Base-by-base conservation (phyloP, 176 grass and related monocot species). In the Phoenix roebelenii region DNA sequence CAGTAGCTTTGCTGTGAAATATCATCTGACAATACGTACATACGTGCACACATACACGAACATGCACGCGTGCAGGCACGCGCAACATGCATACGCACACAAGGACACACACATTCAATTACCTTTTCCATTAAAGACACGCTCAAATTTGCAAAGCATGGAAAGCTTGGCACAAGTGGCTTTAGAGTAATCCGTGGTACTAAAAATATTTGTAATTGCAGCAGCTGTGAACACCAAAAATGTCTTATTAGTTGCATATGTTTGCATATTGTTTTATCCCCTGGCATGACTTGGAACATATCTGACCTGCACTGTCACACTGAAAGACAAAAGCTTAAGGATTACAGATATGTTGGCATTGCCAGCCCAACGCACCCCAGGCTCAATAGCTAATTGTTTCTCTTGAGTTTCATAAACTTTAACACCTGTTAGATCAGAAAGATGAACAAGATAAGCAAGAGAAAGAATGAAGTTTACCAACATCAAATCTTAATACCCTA, bases 161-260 rank as follows among this genome's bases (percentile, higher is more conserved):
- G 92, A 74, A 96, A 96, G 55, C 83, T 96, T 77, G 92, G 87
- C 59, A 96, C 92, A 59, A 96, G 83, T 22, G 92, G 87, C 75
- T 96, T 96, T 59, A 96, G 50, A 75, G 81, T 96, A 25, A 82
- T 26, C 28, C 92, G 92, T 65, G 92, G 87, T 65, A 65, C 68
- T 56, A 97, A 64, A 22, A 66, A 80, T 82, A 80, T 35, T 75
- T 85, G 65, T 52, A 88, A 70, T 80, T 97, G 87, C 50, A 83
- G n/a, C 30, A 97, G 66, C 92, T 97, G 71, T 78, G 71, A 72
- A 80, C 44, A 53, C 5, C 15, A 73, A 44, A 39, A 35, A 17
- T 22, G 7, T 4, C 3, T 55, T 54, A 23, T 54, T n/a, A 55
- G 28, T 25, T 54, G 7, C 20, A 29, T 23, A 15, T 12, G 52